Percentiles rank a stretch among this genome's conserved stretches.
These are phyloP conservation scores for Sphagnum magellanicum DNA, from an alignment of 228 moss, liverwort and hornwort species.

Conservation along the genomic window DNA sequence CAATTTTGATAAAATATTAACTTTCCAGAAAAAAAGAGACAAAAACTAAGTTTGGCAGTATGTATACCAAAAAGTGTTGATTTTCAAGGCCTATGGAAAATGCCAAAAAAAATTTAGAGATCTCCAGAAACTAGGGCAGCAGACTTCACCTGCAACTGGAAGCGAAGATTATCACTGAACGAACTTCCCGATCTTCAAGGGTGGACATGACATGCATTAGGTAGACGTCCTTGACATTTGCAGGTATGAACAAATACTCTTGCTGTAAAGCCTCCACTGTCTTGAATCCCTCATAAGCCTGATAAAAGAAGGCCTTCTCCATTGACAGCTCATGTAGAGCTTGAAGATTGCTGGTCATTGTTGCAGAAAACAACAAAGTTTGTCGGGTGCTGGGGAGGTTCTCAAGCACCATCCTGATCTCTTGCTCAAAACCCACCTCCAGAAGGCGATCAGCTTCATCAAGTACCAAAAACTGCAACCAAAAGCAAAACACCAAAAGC, in stretches of 20 bases:
- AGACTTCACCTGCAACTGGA: constrained; percentile 70
- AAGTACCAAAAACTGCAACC: constrained; percentile 76
- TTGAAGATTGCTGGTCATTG: constrained; percentile 86
- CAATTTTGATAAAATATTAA: no score
- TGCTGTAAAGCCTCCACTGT: constrained; percentile 86
- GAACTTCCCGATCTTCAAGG: constrained; percentile 69
- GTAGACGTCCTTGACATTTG: constrained; percentile 86
- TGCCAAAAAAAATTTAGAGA: no score
- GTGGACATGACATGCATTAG: constrained; percentile 70
- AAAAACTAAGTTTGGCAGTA: no score
- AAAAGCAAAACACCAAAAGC: not conserved
- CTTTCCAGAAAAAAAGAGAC: no score
- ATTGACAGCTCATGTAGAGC: constrained; percentile 69
- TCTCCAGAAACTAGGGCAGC: not conserved
- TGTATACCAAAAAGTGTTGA: no score
- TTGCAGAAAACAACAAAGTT: constrained; percentile 91
- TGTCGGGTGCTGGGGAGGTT: constrained; percentile 63
- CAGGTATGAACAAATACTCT: constrained; percentile 73
- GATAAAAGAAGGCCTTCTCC: constrained; percentile 66
- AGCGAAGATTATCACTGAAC: constrained; percentile 94
- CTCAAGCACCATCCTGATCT: constrained; percentile 67
- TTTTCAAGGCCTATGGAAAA: no score
- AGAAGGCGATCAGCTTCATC: constrained; percentile 98
- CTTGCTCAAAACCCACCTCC: constrained; percentile 83
- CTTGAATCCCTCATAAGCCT: constrained; percentile 67